These are phyloP conservation scores for Oligophagozyma castellii DNA, from an alignment of 1,139 yeast genomes.

Conservation along the genomic window DNA sequence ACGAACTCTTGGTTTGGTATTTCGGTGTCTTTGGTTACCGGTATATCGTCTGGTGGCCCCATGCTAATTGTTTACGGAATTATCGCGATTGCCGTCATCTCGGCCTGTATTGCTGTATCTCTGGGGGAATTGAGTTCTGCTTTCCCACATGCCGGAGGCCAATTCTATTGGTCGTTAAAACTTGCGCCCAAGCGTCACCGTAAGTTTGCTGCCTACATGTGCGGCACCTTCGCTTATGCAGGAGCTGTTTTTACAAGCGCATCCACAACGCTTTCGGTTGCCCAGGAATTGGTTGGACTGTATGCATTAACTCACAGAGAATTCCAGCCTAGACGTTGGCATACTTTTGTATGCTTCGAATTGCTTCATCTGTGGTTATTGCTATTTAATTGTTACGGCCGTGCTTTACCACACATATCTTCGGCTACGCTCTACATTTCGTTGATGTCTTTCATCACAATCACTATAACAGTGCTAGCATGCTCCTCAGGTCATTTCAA, in stretches of 20 bases:
- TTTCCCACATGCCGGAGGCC: constrained; percentile 55
- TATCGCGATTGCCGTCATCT: constrained; percentile 42
- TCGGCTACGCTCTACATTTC: constrained; percentile 42
- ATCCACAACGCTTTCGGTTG: constrained; percentile 42
- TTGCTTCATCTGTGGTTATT: constrained; percentile 31
- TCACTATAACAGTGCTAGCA: constrained; percentile 43
- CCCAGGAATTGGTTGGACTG: constrained; percentile 42
- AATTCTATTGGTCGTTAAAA: constrained; percentile 49
- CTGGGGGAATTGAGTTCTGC: constrained; percentile 43
- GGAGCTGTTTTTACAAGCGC: constrained; percentile 48
- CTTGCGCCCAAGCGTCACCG: constrained; percentile 38
- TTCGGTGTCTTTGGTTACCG: constrained; percentile 49
- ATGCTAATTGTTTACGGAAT: constrained; percentile 55
- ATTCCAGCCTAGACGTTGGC: constrained; percentile 39
- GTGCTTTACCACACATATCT: constrained; percentile 40
- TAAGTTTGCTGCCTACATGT: constrained; percentile 39
- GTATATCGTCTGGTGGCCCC: constrained; percentile 57
- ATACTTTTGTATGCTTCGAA: constrained; percentile 42
- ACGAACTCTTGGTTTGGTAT: constrained; percentile 64
- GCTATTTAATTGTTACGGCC: constrained; percentile 44
- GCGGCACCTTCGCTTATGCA: constrained; percentile 49
- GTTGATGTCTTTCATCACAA: constrained; percentile 37
- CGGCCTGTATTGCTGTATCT: constrained; percentile 38
- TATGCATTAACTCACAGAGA: constrained; percentile 37
- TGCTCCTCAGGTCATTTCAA: constrained; percentile 44